Base-by-base conservation (phyloP, 768 basidiomycete species). In the Ramaria sp. region DNA sequence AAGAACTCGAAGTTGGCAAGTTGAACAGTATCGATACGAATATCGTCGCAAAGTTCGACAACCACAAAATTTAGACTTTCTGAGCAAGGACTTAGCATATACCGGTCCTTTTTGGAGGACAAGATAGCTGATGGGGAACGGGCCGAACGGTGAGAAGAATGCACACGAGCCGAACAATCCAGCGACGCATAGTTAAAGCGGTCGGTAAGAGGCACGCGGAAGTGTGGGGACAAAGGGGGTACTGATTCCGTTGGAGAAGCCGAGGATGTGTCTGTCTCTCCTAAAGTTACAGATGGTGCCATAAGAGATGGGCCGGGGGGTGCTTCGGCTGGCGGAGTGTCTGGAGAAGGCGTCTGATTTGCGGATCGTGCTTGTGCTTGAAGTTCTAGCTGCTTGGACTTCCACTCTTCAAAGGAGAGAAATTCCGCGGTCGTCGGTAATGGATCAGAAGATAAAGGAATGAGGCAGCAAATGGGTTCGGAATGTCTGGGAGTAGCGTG, bases 1-100 rank as follows among this genome's bases (percentile, higher is more conserved):
- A 97, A 99, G 73, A 97, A 98, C 72, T 99, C 95, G 66, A 90
- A 96, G 66, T 97, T 95, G 58, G 93, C 94, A 17, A 99, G 73
- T 67, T 97, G 93, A 46, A 98, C 84, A 0, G 92, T 95, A 67
- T 98, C 95, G 64, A 98, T 93, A 46, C 91, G 75, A 60, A 99
- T 92, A 68, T 98, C 96, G 62, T 98, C 95, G 72, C 96, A 99
- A 15, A 98, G 81, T 69, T 99, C 96, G 46, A 98, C 86, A 34
- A 96, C 84, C 34, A 98, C 86, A 70, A 84, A 97, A 62, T 88
- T 84, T 5, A 72, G 67, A 59, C 67, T 51, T 3, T 74, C 69
- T 31, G 77, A 73, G 65, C 96, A 99, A 0, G 94, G 95, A 54
- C 87, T 91, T 63, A 97, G 85, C 96, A 98, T 95, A 75, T 98